Conservation (phyloP, 768 basidiomycete genomes). For the Suillus occidentalis region DNA sequence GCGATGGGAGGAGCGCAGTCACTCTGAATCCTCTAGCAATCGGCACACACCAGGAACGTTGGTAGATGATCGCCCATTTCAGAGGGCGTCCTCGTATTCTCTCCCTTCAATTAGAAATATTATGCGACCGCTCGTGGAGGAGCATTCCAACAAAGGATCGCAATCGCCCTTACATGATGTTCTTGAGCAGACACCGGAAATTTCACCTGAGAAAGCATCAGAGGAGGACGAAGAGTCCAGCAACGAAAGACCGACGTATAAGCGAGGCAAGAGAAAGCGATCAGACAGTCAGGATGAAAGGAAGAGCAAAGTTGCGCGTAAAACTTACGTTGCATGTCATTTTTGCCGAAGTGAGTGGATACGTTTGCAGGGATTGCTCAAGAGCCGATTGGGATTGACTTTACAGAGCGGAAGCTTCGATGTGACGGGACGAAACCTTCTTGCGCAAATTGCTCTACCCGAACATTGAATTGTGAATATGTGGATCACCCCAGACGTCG, state of each 20-base stretch:
- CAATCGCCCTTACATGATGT: conserved; percentile 30
- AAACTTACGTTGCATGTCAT: conserved; percentile 61
- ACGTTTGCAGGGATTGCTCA: background rate
- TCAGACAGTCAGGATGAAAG: conserved; percentile 19
- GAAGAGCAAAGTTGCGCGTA: conserved; percentile 22
- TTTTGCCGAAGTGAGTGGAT: conserved; percentile 67
- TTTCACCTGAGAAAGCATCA: background rate
- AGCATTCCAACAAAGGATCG: conserved; percentile 21
- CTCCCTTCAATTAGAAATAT: conserved; percentile 30
- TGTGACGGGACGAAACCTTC: conserved; percentile 68
- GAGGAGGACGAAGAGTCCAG: conserved; percentile 3
- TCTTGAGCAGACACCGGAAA: conserved; percentile 19
- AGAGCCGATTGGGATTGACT: background rate
- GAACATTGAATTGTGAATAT: conserved; percentile 54
- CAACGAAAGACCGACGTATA: background rate
- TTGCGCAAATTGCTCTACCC: conserved; percentile 62
- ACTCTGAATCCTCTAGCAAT: conserved; percentile 23
- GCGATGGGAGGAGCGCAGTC: conserved; percentile 25
- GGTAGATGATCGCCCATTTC: conserved; percentile 19
- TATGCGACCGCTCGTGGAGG: conserved; percentile 22
- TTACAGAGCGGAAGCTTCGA: conserved; percentile 67
- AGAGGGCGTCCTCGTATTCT: conserved; percentile 19
- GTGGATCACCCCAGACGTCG: conserved; percentile 53
- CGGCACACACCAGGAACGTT: conserved; percentile 12
- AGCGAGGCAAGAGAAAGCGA: conserved; percentile 11